Base-by-base conservation (phyloP, 805 yeast genomes). In the Hermanozyma aechmeae region DNA sequence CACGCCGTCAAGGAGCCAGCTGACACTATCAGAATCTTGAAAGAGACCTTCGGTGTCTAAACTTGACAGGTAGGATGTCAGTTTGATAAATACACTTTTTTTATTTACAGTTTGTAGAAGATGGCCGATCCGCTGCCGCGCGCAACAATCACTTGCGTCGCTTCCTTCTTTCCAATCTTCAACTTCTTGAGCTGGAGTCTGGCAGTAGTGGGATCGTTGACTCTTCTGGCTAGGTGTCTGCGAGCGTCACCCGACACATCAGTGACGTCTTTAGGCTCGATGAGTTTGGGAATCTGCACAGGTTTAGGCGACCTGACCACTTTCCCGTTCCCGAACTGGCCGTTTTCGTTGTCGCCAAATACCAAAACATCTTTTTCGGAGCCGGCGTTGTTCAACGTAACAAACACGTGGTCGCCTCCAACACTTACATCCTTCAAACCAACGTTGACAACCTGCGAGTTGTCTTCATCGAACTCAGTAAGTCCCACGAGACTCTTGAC, bases 1-100 rank as follows among this genome's bases (percentile, higher is more conserved):
- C 97, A 92, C 55, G 76, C 96, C 37, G 97, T 92, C 44, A 70
- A 72, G 48, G 64, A 71, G 47, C 99, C 99, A 45, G 81, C 62
- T 26, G 98, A 92, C 62, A 92, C 99, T 44, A 76, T 76, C 45
- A 73, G 61, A 46, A 80, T 83, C 65, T 74, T 92, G 59, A 81
- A 76, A 56, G 95, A 92, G 60, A 49, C 80, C 33, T 92, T 89
- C 61, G 57, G 68, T 36, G 61, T 72, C 45, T 64, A 66, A 48
- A 18, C 10, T 11, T 18, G 21, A 18, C 11, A 18, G 8, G 8
- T 18, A 18, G 27, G 15, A 21, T 19, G 13, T 26, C 13, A 23
- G 8, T 13, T 23, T 23, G 8, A 23, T 23, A 23, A 23, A 13
- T 11, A 23, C 14, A 12, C 14, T 25, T 14, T 10, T 6, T 6